These are phyloP conservation scores for Aristolochia fimbriata DNA, from an alignment of 164 flowering plant species.

Conservation along the genomic window DNA sequence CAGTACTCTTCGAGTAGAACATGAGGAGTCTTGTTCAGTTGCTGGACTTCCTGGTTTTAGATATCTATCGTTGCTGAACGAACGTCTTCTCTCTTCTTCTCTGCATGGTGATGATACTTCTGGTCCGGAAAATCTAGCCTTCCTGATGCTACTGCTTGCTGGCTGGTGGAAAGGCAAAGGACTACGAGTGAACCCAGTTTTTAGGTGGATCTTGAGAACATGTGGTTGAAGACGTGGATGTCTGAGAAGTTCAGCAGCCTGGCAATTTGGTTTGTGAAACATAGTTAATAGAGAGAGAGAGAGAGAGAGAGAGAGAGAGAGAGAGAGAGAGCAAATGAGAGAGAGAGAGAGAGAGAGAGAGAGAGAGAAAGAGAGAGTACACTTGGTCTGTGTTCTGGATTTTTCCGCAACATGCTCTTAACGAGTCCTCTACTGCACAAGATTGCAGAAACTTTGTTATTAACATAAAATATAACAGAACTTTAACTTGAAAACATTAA, in stretches of 20 bases:
- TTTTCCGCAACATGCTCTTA: conserved; percentile 94
- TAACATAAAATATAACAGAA: not conserved
- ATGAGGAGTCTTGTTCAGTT: conserved; percentile 39
- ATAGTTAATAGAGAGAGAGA: not conserved
- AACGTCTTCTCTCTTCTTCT: conserved; percentile 34
- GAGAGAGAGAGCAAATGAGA: no score
- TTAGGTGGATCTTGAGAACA: conserved; percentile 59
- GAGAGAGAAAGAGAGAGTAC: conserved; percentile 35
- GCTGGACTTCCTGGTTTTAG: conserved; percentile 62
- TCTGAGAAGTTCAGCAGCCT: conserved; percentile 87
- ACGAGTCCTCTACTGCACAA: conserved; percentile 76
- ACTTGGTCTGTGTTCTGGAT: conserved; percentile 91
- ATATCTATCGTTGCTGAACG: conserved; percentile 52
- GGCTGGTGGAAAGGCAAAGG: conserved; percentile 35
- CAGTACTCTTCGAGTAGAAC: conserved; percentile 32
- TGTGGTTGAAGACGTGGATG: conserved; percentile 77
- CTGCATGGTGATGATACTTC: conserved; percentile 20
- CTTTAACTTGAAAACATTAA: not conserved
- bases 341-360: not conserved
- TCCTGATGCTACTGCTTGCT: conserved; percentile 29
- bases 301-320: no score
- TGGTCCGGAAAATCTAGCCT: conserved; percentile 41
- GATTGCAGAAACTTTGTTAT: not conserved
- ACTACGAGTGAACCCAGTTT: conserved; percentile 41
- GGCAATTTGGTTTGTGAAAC: conserved; percentile 10